A percentile compares a stretch with the other conserved stretches of the same genome.
Conservation (phyloP, 2,329 filamentous ascomycete species). For the Boeremia exigua region DNA sequence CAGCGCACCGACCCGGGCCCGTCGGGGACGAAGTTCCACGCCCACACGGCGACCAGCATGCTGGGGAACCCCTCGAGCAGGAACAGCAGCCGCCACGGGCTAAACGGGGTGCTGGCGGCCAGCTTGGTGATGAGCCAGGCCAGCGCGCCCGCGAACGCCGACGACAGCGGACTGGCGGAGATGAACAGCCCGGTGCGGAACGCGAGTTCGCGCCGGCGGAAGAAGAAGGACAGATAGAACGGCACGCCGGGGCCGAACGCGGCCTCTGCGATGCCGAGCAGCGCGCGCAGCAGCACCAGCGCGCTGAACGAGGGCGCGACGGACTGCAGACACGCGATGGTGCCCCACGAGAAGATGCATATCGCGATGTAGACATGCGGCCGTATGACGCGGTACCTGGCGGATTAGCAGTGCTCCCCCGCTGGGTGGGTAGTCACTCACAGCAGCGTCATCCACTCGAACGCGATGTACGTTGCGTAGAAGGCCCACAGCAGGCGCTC, state of each 20-base stretch:
- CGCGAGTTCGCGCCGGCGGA: conserved; percentile 73
- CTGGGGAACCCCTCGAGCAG: conserved; percentile 86
- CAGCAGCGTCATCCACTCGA: conserved; percentile 71
- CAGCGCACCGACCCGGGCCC: conserved; percentile 61
- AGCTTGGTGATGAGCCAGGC: conserved; percentile 79
- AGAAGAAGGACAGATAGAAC: conserved; percentile 70
- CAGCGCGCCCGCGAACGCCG: conserved; percentile 75
- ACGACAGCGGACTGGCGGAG: conserved; percentile 69
- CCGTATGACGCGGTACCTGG: conserved; percentile 62
- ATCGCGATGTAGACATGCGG: conserved; percentile 66
- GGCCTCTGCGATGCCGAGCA: conserved; percentile 65
- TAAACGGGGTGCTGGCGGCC: conserved; percentile 69
- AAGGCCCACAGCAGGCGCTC: conserved; percentile 68
- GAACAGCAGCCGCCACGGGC: conserved; percentile 85
- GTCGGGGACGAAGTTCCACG: conserved; percentile 79
- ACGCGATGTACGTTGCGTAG: conserved; percentile 68
- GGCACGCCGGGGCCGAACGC: conserved; percentile 69
- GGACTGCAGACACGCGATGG: conserved; percentile 75
- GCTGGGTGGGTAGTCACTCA: conserved; percentile 32
- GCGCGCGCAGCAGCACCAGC: conserved; percentile 67
- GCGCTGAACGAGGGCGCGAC: conserved; percentile 54
- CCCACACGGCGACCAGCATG: conserved; percentile 73
- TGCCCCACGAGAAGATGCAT: conserved; percentile 79
- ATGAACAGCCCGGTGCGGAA: conserved; percentile 87
- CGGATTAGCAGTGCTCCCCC: not conserved